phyloP scores from a whole-genome alignment of 352 stramenopile species.

The Pythium catenulatum region DNA sequence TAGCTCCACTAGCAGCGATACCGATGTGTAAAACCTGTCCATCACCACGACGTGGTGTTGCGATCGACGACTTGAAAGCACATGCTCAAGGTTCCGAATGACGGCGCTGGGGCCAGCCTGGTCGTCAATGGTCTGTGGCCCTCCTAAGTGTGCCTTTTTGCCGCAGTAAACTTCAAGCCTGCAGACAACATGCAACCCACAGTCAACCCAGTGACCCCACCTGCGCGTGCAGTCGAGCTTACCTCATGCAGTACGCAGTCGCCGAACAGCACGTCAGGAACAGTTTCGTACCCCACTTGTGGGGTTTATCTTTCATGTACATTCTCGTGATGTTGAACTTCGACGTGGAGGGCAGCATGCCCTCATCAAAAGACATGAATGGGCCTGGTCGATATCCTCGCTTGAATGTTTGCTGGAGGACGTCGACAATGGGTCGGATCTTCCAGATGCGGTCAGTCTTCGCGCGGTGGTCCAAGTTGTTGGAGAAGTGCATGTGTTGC shows the following conservation, averaged over 20 bases:
- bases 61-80: neutral
- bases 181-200: too few species aligned
- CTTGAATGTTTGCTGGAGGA: neutral
- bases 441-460: neutral
- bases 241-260: conserved; percentile 16
- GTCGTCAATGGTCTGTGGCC: neutral
- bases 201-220: too few species aligned
- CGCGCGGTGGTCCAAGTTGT: neutral
- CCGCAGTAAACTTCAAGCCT: conserved; percentile 1
- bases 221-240: too few species aligned
- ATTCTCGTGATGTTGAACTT: neutral
- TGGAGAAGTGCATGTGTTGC: conserved; percentile 2
- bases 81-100: neutral
- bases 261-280: conserved; percentile 23
- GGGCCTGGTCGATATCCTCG: neutral
- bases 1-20: neutral
- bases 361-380: conserved; percentile 21
- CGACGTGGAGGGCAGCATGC: conserved; percentile 13
- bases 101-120: neutral
- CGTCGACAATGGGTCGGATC: neutral
- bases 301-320: conserved; percentile 32
- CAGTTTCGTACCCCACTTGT: conserved; percentile 36
- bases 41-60: neutral
- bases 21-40: neutral
- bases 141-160: neutral